phyloP scores from a whole-genome alignment of 169 alveolate genomes.

The Plasmodium coatneyi region DNA sequence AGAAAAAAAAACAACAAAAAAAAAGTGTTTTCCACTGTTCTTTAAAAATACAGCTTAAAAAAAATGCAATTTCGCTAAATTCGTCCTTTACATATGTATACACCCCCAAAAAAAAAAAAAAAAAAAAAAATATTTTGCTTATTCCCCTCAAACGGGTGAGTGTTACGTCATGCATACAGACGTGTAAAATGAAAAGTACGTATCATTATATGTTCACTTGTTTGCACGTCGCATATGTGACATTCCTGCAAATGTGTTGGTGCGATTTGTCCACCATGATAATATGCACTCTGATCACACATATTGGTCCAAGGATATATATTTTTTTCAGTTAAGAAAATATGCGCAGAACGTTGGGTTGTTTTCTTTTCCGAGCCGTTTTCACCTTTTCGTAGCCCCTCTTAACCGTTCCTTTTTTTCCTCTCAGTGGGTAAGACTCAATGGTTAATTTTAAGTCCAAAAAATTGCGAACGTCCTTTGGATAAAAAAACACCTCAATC shows the following conservation, averaged over 20 bases:
- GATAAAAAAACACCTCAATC: background rate
- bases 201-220: background rate
- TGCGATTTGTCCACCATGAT: background rate
- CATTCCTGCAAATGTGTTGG: background rate
- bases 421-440: background rate
- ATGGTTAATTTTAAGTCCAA: slow-evolving; percentile 10
- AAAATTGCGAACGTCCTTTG: slow-evolving; percentile 1
- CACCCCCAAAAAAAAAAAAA: background rate
- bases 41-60: slow-evolving; percentile 1
- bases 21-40: background rate
- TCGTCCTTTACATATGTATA: background rate
- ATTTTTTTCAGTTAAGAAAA: background rate
- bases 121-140: background rate
- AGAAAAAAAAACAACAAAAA: background rate
- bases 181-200: background rate
- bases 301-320: background rate
- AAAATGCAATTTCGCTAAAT: background rate
- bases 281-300: background rate
- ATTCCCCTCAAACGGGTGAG: background rate
- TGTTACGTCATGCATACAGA: background rate
- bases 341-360: background rate
- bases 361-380: background rate
- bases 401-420: background rate
- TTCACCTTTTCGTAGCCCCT: background rate
- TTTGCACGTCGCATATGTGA: background rate